Evolutionary conservation across 1,139 yeast species (phyloP).

Genomic region (Lizanozyma gosingica): DNA sequence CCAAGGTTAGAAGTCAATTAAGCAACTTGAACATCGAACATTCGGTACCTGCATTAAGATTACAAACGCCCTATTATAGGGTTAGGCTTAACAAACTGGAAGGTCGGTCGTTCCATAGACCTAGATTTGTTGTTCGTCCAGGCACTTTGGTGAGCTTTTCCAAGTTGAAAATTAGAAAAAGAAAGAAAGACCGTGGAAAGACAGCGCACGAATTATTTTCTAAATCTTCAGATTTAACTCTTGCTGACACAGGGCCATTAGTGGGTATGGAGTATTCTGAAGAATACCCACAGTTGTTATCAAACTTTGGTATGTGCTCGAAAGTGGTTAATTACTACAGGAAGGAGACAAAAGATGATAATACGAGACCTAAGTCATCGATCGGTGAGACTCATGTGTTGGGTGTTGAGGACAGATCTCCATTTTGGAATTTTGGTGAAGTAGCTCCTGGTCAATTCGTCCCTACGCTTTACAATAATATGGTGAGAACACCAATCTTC

Average conservation of each 20-base stretch:
- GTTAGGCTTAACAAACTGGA: slow-evolving; percentile 65
- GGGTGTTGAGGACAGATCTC: slow-evolving; percentile 91
- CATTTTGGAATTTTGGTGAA: slow-evolving; percentile 97
- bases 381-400: slow-evolving; percentile 94
- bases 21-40: slow-evolving; percentile 91
- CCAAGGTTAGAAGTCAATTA: slow-evolving; percentile 87
- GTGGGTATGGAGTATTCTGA: slow-evolving; percentile 85
- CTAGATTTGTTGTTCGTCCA: slow-evolving; percentile 65
- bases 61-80: slow-evolving; percentile 89
- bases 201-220: slow-evolving; percentile 67
- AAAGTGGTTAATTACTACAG: slow-evolving; percentile 89
- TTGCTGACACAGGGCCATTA: slow-evolving; percentile 74
- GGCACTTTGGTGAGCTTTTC: slow-evolving; percentile 72
- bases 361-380: slow-evolving; percentile 76
- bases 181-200: slow-evolving; percentile 84
- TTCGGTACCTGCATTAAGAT: slow-evolving; percentile 74
- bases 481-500: slow-evolving; percentile 89
- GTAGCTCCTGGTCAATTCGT: slow-evolving; percentile 93
- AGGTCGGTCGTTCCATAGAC: slow-evolving; percentile 74
- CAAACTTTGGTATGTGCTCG: slow-evolving; percentile 94
- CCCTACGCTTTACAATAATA: slow-evolving; percentile 86
- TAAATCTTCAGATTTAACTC: slow-evolving; percentile 65
- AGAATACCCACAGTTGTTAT: slow-evolving; percentile 74
- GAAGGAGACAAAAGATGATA: slow-evolving; percentile 73
- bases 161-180: slow-evolving; percentile 70